Evolutionary conservation across 495 filamentous ascomycete genomes (phyloP).

Genomic region (Annulohypoxylon maeteangense): DNA sequence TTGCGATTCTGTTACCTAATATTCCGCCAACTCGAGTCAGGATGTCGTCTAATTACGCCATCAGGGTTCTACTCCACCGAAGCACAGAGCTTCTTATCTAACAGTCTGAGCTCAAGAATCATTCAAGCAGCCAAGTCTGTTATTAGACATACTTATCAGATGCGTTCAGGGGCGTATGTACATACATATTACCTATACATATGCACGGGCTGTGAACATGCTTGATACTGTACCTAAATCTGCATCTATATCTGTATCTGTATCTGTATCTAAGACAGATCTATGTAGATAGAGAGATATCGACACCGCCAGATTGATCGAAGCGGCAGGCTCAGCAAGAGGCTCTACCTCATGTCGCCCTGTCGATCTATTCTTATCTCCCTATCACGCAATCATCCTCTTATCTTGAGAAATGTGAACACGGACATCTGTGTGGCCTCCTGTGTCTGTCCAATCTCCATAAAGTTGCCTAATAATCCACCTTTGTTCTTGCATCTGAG

Average conservation of each 20-base stretch:
- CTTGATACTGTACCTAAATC: neutral
- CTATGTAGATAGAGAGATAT: slow-evolving; percentile 39
- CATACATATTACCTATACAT: neutral
- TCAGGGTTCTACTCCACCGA: slow-evolving; percentile 34
- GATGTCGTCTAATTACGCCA: slow-evolving; percentile 44
- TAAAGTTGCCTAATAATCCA: slow-evolving; percentile 29
- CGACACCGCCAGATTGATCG: slow-evolving; percentile 30
- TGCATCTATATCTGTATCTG: neutral
- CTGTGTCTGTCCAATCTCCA: slow-evolving; percentile 28
- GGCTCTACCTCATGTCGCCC: slow-evolving; percentile 30
- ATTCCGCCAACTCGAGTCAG: slow-evolving; percentile 35
- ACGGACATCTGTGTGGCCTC: slow-evolving; percentile 29
- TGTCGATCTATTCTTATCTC: slow-evolving; percentile 39
- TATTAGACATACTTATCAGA: slow-evolving; percentile 11
- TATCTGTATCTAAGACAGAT: slow-evolving; percentile 30
- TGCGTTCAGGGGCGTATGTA: slow-evolving; percentile 10
- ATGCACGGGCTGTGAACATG: slow-evolving; percentile 18
- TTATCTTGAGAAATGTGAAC: slow-evolving; percentile 42
- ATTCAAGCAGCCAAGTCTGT: slow-evolving; percentile 11
- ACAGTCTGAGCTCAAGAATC: slow-evolving; percentile 3
- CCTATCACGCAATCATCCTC: slow-evolving; percentile 43
- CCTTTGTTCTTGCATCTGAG: slow-evolving; percentile 16
- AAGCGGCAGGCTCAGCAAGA: slow-evolving; percentile 34
- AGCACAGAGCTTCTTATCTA: slow-evolving; percentile 12
- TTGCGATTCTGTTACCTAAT: slow-evolving; percentile 38